phyloP scores from a whole-genome alignment of 1,284 basidiomycete genomes.

The Microbotryum violaceum region DNA sequence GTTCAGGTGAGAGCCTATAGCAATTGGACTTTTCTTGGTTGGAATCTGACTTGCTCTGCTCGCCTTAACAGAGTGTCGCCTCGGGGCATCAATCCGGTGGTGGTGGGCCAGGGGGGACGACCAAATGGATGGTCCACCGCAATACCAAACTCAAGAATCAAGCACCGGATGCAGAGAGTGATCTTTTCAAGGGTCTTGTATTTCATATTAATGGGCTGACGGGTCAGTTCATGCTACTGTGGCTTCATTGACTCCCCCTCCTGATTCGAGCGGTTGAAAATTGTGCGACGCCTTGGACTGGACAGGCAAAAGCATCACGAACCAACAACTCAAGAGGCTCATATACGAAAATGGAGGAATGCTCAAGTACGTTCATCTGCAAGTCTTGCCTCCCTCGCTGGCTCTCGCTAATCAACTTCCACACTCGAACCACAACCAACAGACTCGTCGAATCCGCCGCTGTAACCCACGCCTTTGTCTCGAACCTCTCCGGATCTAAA shows the following conservation, averaged over 20 bases:
- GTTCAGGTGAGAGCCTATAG: slow-evolving; percentile 2
- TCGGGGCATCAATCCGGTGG: slow-evolving; percentile 25
- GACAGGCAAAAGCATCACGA: slow-evolving; percentile 19
- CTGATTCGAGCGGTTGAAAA: not conserved
- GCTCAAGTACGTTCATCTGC: not conserved
- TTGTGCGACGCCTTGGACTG: not conserved
- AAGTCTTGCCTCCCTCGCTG: too few species aligned
- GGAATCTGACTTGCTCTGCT: too few species aligned
- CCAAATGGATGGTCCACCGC: slow-evolving; percentile 15
- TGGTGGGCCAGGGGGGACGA: not conserved
- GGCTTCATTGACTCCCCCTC: not conserved
- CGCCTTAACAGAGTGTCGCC: slow-evolving; percentile 14
- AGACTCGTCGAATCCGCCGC: not conserved
- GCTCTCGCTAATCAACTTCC: not conserved
- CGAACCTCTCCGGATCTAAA: slow-evolving; percentile 21
- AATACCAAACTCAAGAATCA: slow-evolving; percentile 21
- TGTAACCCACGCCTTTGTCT: slow-evolving; percentile 21
- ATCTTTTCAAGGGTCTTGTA: slow-evolving; percentile 14
- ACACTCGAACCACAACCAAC: not conserved
- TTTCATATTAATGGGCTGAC: slow-evolving; percentile 23
- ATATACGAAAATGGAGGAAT: slow-evolving; percentile 18
- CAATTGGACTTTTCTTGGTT: not conserved
- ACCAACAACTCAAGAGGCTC: slow-evolving; percentile 15
- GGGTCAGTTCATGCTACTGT: not conserved
- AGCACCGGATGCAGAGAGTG: slow-evolving; percentile 10